A percentile compares a stretch with the other conserved stretches of the same genome.
phyloP scores from a whole-genome alignment of 306 rosid species.

The Begonia loranthoides region DNA sequence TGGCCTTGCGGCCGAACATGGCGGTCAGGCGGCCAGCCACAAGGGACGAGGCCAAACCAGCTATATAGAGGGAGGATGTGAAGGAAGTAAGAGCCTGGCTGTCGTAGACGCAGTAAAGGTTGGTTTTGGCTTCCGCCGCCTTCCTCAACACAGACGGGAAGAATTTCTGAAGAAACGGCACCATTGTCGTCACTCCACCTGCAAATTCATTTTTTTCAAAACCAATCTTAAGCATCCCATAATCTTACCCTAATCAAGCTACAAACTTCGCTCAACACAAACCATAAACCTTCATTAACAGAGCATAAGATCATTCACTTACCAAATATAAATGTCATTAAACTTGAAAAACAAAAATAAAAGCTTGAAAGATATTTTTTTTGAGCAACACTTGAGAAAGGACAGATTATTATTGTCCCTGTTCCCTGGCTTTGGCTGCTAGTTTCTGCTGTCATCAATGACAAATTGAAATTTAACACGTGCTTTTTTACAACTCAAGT shows the following conservation, averaged over 20 bases:
- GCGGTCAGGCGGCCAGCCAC: conserved; percentile 39
- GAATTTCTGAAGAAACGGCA: background rate
- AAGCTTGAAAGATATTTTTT: background rate
- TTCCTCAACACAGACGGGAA: background rate
- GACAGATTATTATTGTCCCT: no score
- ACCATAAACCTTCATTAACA: background rate
- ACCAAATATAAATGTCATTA: background rate
- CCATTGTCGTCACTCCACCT: background rate
- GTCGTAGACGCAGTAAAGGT: conserved; percentile 48
- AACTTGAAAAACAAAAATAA: background rate
- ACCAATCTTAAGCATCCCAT: no score
- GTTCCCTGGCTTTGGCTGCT: no score
- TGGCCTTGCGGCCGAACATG: conserved; percentile 28
- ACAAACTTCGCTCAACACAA: background rate
- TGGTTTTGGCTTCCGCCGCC: background rate
- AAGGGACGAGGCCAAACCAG: conserved; percentile 37
- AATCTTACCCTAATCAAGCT: background rate
- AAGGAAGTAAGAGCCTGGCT: conserved; percentile 49
- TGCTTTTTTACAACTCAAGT: no score
- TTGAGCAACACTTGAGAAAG: background rate
- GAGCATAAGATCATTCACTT: background rate
- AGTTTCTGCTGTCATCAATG: no score
- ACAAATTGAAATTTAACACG: no score
- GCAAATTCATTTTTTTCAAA: background rate
- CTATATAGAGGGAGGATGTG: conserved; percentile 59